Base-by-base conservation (phyloP, 139 green algal species). In the Picochlorum sp. region DNA sequence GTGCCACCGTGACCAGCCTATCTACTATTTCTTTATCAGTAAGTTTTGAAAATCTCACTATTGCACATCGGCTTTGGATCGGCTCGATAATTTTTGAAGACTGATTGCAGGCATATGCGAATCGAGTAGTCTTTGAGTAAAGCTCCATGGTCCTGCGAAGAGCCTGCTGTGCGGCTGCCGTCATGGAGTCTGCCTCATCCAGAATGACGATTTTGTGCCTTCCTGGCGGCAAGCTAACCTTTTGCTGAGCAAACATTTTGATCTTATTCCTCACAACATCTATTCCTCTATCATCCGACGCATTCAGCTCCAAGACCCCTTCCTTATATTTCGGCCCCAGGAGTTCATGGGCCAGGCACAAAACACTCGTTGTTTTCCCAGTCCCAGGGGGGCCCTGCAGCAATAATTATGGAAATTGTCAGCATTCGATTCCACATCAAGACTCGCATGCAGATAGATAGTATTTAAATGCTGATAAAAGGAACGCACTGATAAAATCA, bases 171-270 rank as follows among this genome's bases (percentile, higher is more conserved):
- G 93, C 93, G 7, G 77, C 90, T 8, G 64, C 59, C 0, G 89
- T 96, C 91, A 98, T 98, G 56, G 72, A 89, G 71, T 99, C 93
- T 32, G 93, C 93, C 71, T 99, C 93, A 59, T 99, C 93, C 57
- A 99, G 67, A 30, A 99, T 94, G 24, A 99, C 77, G 20, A 99
- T 86, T 69, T 99, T 98, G 64, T 97, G 88, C 1, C 89, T 59
- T 1, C 90, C 89, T 0, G 79, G 81, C 2, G 93, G 93, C 49
- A 98, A 78, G 3, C 86, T 98, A 3, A 95, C 84, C 73, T 96
- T 95, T 63, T 95, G 94, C 69, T 98, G 93, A 2, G 93, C 93
- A 81, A 99, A 99, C 84, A 97, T 96, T 78, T 98, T 98, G 70
- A 99, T 98, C 67, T 95, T 97, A 79, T 97, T 97, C 40, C 93